Percentiles rank a stretch among this genome's conserved stretches.
phyloP scores from a whole-genome alignment of 1,284 basidiomycete species.

The Boletus austroedulis region DNA sequence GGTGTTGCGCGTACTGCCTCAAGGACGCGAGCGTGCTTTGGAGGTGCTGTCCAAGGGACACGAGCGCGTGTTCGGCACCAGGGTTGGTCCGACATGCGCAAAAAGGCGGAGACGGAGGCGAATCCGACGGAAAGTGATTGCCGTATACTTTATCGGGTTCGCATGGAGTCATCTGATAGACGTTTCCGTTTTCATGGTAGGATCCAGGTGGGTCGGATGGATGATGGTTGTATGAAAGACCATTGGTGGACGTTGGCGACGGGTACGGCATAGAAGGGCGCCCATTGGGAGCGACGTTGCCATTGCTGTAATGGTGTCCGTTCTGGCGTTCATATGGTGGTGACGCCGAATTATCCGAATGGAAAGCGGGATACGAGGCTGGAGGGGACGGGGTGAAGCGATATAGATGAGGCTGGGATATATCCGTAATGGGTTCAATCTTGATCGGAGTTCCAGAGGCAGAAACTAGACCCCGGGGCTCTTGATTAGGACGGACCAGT shows the following conservation, averaged over 20 bases:
- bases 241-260: conserved; percentile 37
- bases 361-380: conserved; percentile 42
- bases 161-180: conserved; percentile 45
- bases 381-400: conserved; percentile 58
- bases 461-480: conserved; percentile 38
- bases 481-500: conserved; percentile 36
- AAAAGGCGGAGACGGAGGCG: conserved; percentile 41
- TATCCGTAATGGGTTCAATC: conserved; percentile 50
- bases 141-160: conserved; percentile 45
- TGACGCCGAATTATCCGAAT: conserved; percentile 35
- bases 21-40: conserved; percentile 55
- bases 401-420: conserved; percentile 49
- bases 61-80: conserved; percentile 53
- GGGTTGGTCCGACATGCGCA: conserved; percentile 67
- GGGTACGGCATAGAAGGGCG: conserved; percentile 36
- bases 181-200: conserved; percentile 46
- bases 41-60: conserved; percentile 61
- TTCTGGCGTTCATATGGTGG: conserved; percentile 38
- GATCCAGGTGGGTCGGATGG: conserved; percentile 38
- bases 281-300: conserved; percentile 30
- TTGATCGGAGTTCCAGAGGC: conserved; percentile 56
- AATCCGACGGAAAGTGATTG: conserved; percentile 41
- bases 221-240: conserved; percentile 35
- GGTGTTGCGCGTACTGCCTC: conserved; percentile 60
- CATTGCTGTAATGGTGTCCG: conserved; percentile 35